Base-by-base conservation (phyloP, 371 early-diverging fungal species). In the Haplosporangium sp. region DNA sequence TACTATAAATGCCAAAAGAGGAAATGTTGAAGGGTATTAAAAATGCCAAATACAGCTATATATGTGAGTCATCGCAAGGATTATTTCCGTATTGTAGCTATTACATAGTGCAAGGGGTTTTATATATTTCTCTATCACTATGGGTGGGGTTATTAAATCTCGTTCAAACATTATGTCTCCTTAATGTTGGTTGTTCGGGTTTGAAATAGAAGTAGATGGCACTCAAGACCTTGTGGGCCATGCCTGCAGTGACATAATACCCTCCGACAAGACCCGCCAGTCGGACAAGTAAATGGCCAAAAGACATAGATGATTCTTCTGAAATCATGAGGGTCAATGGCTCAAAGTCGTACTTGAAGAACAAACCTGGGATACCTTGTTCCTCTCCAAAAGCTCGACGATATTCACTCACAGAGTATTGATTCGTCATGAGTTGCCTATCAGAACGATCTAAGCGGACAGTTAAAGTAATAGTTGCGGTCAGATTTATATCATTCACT, bases 321-420 rank as follows among this genome's bases (percentile, higher is more conserved):
- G 90, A 90, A 35, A 98, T 90, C 15, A 90, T 89, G 0, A 97
- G 92, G 0, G 92, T 88, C 60, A 97, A 90, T 15, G 98, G 94
- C 77, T 97, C 97, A 69, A 97, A 90, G 59, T 94, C 92, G 76
- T 96, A 98, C 76, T 94, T 94, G 71, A 98, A 93, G 71, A 96
- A 97, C 35, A 97, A 89, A 17, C 97, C 95, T 57, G 85, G 86
- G 27, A 85, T 71, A 56, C 74, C 64, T 62, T 82, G 82, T 55
- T 87, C 88, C 34, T 77, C 72, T 0, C 52, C 66, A 11, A 84
- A 85, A 4, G 86, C 48, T 52, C 87, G 86, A 59, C 84, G 88
- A 45, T 89, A 88, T 69, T 96, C 95, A 9, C 94, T 96, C 1
- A 97, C 97, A 15, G 97, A 94, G 81, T 97, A 98, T 77, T 98